These are phyloP conservation scores for Paracoccidioides brasiliensis DNA, from an alignment of 2,329 filamentous ascomycete genomes.

Conservation along the genomic window DNA sequence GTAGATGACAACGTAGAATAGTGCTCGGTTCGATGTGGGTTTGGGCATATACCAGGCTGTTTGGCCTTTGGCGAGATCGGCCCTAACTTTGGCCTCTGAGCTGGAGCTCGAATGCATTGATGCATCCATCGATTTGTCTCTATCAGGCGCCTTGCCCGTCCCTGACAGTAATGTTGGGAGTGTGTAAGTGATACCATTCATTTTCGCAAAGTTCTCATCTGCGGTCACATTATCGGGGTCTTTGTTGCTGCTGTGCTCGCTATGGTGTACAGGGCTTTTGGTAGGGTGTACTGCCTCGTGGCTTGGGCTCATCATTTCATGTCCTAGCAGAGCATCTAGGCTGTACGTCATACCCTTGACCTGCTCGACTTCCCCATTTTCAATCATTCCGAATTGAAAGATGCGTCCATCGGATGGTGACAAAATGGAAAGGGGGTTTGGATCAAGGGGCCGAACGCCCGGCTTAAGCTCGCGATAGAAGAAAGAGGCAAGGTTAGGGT, in stretches of 20 bases:
- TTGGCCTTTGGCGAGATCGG: constrained; percentile 63
- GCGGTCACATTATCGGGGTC: constrained; percentile 56
- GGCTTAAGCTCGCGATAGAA: constrained; percentile 94
- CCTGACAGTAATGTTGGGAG: constrained; percentile 79
- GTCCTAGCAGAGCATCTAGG: constrained; percentile 79
- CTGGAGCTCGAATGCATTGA: constrained; percentile 52
- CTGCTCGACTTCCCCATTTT: constrained; percentile 90
- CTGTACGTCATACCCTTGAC: constrained; percentile 98
- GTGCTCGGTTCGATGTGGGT: constrained; percentile 47
- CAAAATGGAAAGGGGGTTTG: constrained; percentile 63
- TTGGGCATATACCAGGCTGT: constrained; percentile 57
- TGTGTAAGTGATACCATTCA: constrained; percentile 94
- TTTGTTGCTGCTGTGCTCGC: constrained; percentile 21
- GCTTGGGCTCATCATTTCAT: constrained; percentile 35
- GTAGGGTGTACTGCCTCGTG: constrained; percentile 23
- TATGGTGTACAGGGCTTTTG: constrained; percentile 22
- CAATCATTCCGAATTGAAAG: constrained; percentile 82
- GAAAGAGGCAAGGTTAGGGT: constrained; percentile 88
- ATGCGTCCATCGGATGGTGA: constrained; percentile 85
- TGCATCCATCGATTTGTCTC: constrained; percentile 54
- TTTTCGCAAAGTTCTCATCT: constrained; percentile 82
- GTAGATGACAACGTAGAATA: constrained; percentile 94
- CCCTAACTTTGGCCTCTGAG: constrained; percentile 72
- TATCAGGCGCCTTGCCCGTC: constrained; percentile 30
- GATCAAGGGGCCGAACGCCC: constrained; percentile 70